Evolutionary conservation across 352 stramenopile species (phyloP), one percentile per base, ranked within the genome.

Genomic region (Pythium volutum): DNA sequence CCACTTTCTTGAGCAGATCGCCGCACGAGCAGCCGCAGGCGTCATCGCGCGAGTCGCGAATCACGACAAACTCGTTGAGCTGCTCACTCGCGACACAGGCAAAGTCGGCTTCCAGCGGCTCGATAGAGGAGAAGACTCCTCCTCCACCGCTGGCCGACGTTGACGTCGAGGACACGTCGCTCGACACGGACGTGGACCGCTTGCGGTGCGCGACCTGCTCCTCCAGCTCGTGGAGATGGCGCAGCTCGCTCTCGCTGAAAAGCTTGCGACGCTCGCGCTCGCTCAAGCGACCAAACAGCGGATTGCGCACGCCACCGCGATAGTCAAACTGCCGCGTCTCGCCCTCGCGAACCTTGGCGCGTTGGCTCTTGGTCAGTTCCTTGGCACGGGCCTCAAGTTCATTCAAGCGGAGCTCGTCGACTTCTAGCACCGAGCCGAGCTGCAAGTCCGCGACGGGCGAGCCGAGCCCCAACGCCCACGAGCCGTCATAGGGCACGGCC

Each of bases 291-390:
- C 71, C 64, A 58, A 95, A 90, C n/a, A 92, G 70, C n/a, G 84
- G 84, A 45, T 93, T 93, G 34, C 85, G 73, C 18, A 74, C 66
- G 11, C 84, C 82, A n/a, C 73, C 71, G 43, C 74, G 75, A 60
- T 93, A 93, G 65, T 93, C 84, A 39, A 93, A 93, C 61, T 93
- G 84, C 10, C 84, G 78, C 12, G 84, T 93, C 58, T 93, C 84
- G 22, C 81, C 79, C 20, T 79, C 69, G 23, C 77, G 75, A 6
- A 91, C 79, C 20, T 76, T 68, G 3, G 63, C 59, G 9, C 81
- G 76, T 51, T 89, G 75, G 54, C 71, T 68, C 64, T 87, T 89
- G 23, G 81, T 76, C 26, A 93, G 58, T 9, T 84, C 74, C 55
- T 89, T 81, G 56, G 71, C 74, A 31, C 84, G 71, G 26, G 67